phyloP scores from a whole-genome alignment of 1,139 yeast species.

The Geotrichum macrosporum region DNA sequence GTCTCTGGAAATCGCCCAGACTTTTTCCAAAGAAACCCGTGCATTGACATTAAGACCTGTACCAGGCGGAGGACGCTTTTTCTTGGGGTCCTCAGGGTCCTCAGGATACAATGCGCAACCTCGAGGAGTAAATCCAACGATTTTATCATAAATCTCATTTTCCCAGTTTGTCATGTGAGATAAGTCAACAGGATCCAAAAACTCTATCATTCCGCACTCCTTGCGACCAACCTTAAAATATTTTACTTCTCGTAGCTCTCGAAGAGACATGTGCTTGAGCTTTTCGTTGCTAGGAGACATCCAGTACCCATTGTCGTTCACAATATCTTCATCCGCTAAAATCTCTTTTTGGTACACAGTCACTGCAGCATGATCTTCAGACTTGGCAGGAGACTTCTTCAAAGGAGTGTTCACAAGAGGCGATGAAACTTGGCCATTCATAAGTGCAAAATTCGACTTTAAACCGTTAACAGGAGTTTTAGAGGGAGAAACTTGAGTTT shows the following conservation, averaged over 20 bases:
- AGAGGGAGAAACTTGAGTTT: constrained; percentile 2
- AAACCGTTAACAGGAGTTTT: constrained; percentile 3
- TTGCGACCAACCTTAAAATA: constrained; percentile 75
- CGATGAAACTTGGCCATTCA: background rate
- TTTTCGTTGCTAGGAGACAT: constrained; percentile 70
- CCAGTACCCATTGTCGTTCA: constrained; percentile 76
- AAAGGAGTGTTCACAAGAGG: constrained; percentile 6
- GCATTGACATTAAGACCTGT: constrained; percentile 81
- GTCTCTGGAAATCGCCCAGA: constrained; percentile 72
- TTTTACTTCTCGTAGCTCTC: constrained; percentile 60
- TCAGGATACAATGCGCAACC: constrained; percentile 67
- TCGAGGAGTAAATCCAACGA: constrained; percentile 58
- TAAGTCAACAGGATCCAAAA: constrained; percentile 76
- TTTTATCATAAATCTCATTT: constrained; percentile 58
- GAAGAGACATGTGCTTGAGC: constrained; percentile 54
- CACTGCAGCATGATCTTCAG: background rate
- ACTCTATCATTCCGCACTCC: constrained; percentile 73
- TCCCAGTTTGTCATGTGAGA: constrained; percentile 48
- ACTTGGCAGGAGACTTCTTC: background rate
- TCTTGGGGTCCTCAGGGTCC: constrained; percentile 41
- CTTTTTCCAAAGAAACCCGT: constrained; percentile 67
- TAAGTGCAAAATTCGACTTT: constrained; percentile 3
- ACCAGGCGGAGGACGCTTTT: constrained; percentile 56
- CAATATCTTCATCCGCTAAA: constrained; percentile 40
- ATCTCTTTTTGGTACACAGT: background rate